phyloP scores from a whole-genome alignment of 305 asterid genomes.

The Salvia sclarea region DNA sequence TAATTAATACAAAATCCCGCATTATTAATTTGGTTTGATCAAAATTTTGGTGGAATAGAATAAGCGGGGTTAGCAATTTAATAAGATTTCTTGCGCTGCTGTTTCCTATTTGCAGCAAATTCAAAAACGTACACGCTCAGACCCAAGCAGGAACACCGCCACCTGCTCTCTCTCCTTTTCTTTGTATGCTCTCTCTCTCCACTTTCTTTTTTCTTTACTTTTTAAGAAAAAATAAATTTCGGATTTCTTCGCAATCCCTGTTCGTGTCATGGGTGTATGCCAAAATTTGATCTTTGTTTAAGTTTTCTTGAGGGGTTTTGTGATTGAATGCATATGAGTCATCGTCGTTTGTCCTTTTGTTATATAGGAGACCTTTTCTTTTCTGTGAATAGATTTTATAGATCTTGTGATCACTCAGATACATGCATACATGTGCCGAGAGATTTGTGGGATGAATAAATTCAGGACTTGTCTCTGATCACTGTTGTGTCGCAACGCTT shows the following conservation, averaged over 20 bases:
- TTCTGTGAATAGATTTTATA: conserved; percentile 19
- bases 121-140: conserved; percentile 32
- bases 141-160: conserved; percentile 34
- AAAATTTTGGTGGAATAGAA: neutral
- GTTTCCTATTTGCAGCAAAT: conserved; percentile 30
- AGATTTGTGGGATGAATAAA: conserved; percentile 3
- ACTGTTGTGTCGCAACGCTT: conserved; percentile 19
- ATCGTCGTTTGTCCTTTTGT: conserved; percentile 35
- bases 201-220: neutral
- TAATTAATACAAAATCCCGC: neutral
- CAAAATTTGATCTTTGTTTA: conserved; percentile 21
- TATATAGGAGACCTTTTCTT: conserved; percentile 19
- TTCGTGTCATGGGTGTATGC: conserved; percentile 24
- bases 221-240: neutral
- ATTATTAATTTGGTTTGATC: neutral
- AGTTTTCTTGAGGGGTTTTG: conserved; percentile 19
- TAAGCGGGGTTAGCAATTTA: neutral
- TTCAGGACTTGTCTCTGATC: conserved; percentile 17
- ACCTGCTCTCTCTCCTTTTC: conserved; percentile 35
- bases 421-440: conserved; percentile 22
- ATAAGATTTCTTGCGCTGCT: conserved; percentile 2
- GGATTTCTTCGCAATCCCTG: conserved; percentile 20
- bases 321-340: conserved; percentile 36
- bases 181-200: conserved; percentile 27
- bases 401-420: conserved; percentile 38